Percentiles rank a stretch among this genome's conserved stretches.
phyloP scores from a whole-genome alignment of 2,329 filamentous ascomycete species.

The Dactylellina leptospora region DNA sequence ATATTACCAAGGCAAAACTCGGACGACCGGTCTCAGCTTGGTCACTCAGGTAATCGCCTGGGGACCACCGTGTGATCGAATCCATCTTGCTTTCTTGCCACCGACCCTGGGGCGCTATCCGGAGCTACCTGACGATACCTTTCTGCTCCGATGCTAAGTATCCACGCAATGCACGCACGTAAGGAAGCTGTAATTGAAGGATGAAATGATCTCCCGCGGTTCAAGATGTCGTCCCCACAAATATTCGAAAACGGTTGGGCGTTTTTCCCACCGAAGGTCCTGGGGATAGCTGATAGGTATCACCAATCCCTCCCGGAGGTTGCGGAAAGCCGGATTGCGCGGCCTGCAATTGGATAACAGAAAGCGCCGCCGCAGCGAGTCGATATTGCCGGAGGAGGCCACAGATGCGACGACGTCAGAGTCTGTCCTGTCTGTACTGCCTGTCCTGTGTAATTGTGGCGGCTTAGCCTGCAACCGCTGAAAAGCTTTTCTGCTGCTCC shows the following conservation, averaged over 20 bases:
- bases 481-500: not conserved
- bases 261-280: not conserved
- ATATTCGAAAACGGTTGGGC: not conserved
- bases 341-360: conserved; percentile 21
- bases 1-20: conserved; percentile 66
- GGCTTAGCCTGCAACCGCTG: conserved; percentile 14
- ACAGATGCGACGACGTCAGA: no score
- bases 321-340: conserved; percentile 28
- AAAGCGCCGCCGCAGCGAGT: no score
- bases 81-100: conserved; percentile 57
- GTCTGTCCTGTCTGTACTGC: no score
- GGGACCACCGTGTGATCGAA: conserved; percentile 62
- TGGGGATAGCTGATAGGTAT: conserved; percentile 5
- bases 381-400: no score
- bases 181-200: conserved; percentile 5
- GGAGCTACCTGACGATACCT: conserved; percentile 8
- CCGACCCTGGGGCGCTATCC: conserved; percentile 53
- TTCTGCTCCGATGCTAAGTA: not conserved
- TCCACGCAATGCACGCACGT: not conserved
- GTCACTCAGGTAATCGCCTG: conserved; percentile 56
- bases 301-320: conserved; percentile 34
- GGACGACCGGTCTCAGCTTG: conserved; percentile 52
- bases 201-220: not conserved
- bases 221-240: not conserved
- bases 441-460: conserved; percentile 14